phyloP scores from a whole-genome alignment of 176 grass and related monocot species.

The Poa annua region DNA sequence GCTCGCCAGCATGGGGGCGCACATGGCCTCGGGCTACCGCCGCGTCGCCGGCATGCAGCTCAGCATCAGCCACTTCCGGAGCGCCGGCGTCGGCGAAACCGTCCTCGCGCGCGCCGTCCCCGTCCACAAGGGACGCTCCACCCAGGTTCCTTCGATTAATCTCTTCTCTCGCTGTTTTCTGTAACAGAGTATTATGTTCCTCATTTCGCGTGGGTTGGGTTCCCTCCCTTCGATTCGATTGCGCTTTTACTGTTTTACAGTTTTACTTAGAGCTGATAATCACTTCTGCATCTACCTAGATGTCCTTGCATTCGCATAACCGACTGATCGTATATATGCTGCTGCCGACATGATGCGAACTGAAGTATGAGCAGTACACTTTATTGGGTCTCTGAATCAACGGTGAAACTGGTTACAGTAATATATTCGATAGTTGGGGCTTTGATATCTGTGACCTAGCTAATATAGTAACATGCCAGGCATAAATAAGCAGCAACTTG shows the following conservation, averaged over 20 bases:
- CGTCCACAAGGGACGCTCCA: constrained; percentile 65
- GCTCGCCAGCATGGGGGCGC: constrained; percentile 90
- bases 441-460: not conserved
- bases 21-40: constrained; percentile 78
- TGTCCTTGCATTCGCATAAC: not conserved
- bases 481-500: not conserved
- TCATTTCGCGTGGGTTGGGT: not conserved
- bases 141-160: constrained; percentile 54
- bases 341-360: not conserved
- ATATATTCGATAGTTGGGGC: not conserved
- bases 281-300: not conserved
- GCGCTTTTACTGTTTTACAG: not conserved
- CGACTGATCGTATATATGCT: not conserved
- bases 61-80: constrained; percentile 89
- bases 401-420: not conserved
- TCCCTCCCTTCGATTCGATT: not conserved
- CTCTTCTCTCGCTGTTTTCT: not conserved
- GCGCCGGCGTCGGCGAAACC: constrained; percentile 65
- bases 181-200: not conserved
- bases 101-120: constrained; percentile 71
- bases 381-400: not conserved
- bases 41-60: constrained; percentile 86
- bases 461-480: not conserved
- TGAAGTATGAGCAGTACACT: no score
- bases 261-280: not conserved